Percentiles rank a stretch among this genome's conserved stretches.
phyloP scores from a whole-genome alignment of 371 early-diverging fungal species.

The Mucor lusitanicus region DNA sequence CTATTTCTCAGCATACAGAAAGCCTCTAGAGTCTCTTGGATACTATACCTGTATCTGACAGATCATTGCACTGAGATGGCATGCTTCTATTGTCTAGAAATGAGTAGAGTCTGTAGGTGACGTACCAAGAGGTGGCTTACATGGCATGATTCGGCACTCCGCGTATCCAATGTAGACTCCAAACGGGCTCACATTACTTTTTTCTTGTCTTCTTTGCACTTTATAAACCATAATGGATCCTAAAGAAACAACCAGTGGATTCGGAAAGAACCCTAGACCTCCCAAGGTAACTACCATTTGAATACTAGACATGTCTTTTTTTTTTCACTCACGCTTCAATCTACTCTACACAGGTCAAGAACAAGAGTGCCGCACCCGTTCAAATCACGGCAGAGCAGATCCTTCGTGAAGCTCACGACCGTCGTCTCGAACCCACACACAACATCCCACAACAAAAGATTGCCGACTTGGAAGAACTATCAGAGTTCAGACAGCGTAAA shows the following conservation, averaged over 20 bases:
- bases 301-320: background rate
- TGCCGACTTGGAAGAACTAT: slow-evolving; percentile 89
- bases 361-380: slow-evolving; percentile 96
- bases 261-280: slow-evolving; percentile 53
- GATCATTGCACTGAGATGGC: background rate
- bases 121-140: slow-evolving; percentile 2
- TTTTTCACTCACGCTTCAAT: background rate
- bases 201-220: background rate
- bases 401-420: slow-evolving; percentile 92
- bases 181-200: background rate
- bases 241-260: slow-evolving; percentile 42
- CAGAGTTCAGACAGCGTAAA: slow-evolving; percentile 86
- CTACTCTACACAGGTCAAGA: slow-evolving; percentile 79
- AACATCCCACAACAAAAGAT: slow-evolving; percentile 89
- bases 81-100: background rate
- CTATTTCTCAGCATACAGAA: background rate
- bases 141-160: background rate
- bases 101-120: background rate
- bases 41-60: too few species aligned
- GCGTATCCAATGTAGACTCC: background rate
- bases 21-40: too few species aligned
- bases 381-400: slow-evolving; percentile 99
- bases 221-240: slow-evolving; percentile 33
- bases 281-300: slow-evolving; percentile 43
- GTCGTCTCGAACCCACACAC: slow-evolving; percentile 73